Evolutionary conservation across 768 basidiomycete species (phyloP), one percentile per base, ranked within the genome.

Genomic region (Amanita thiersii): DNA sequence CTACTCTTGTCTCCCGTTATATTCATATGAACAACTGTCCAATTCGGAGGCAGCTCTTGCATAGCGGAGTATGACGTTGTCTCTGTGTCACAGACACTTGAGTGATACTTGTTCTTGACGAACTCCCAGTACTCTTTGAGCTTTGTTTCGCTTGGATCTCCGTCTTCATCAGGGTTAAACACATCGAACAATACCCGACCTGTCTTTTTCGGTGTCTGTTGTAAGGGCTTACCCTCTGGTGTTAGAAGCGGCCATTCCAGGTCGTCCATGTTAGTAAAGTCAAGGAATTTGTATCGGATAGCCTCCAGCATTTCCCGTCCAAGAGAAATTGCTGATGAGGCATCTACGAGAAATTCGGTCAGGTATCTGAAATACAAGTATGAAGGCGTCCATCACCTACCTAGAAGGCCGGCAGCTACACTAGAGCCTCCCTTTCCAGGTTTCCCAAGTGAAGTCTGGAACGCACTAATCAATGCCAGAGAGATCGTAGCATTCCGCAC

Each of bases 261-360:
- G 53, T 94, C 90, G 48, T 91, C 83, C 11, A 49, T 49, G 5
- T 56, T 45, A 2, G 57, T 54, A 1, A 53, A 25, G 9, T 65
- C 55, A 2, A 68, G 63, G 44, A 85, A 76, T 56, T 96, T 96
- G 53, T 76, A 60, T 1, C 75, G 69, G 37, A 93, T 82, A 11
- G 76, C 77, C 48, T 94, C 91, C 11, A 92, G 58, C 68, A 97
- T 76, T 55, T 98, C 94, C 12, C 89, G 74, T 6, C 81, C 78
- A 1, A 96, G 68, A 0, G 89, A 90, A 33, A 92, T 73, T 3
- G 86, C 75, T 0, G 81, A 68, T 2, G 81, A 80, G 10, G 72
- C 64, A 57, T 94, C 93, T 94, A 49, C 6, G 5, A 29, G 28
- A 21, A 18, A 30, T 15, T 32, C 12, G 45, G 39, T 9, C 17